These are phyloP conservation scores for Wickerhamomyces pijperi DNA, from an alignment of 805 yeast genomes.

Conservation along the genomic window DNA sequence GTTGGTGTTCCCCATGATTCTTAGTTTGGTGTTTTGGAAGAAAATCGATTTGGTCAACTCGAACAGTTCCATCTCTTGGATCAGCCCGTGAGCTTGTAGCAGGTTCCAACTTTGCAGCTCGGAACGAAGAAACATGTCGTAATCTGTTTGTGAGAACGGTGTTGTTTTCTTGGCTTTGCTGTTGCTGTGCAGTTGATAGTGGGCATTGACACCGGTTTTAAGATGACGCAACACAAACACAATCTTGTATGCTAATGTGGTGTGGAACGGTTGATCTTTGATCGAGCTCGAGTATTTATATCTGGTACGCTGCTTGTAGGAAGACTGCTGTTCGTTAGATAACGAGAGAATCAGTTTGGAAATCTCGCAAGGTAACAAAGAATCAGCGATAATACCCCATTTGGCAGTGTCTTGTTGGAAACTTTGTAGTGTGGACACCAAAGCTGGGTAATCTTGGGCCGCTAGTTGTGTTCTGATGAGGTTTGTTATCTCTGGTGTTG, in stretches of 20 bases:
- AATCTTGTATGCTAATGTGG: background rate
- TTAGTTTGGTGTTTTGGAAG: slow-evolving; percentile 10
- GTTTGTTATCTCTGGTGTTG: background rate
- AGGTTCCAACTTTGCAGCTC: slow-evolving; percentile 3
- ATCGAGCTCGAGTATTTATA: background rate
- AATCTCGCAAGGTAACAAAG: slow-evolving; percentile 7
- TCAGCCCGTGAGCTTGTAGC: slow-evolving; percentile 4
- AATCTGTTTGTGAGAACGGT: background rate
- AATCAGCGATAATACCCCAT: slow-evolving; percentile 2
- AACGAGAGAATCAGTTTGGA: slow-evolving; percentile 5
- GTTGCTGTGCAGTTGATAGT: too few species aligned
- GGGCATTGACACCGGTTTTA: background rate
- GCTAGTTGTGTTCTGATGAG: background rate
- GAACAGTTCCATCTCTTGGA: slow-evolving; percentile 2
- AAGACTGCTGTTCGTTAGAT: background rate
- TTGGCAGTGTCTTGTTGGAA: background rate
- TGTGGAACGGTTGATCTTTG: background rate
- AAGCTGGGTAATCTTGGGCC: background rate
- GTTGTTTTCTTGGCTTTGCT: too few species aligned
- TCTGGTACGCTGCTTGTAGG: background rate
- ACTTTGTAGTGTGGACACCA: background rate
- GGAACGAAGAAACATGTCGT: slow-evolving; percentile 1
- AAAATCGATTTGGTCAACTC: slow-evolving; percentile 4
- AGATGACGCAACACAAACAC: background rate
- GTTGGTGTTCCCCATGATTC: slow-evolving; percentile 10